Evolutionary conservation across 2,329 filamentous ascomycete species (phyloP).

Genomic region (Phyllosticta citrichinensis): DNA sequence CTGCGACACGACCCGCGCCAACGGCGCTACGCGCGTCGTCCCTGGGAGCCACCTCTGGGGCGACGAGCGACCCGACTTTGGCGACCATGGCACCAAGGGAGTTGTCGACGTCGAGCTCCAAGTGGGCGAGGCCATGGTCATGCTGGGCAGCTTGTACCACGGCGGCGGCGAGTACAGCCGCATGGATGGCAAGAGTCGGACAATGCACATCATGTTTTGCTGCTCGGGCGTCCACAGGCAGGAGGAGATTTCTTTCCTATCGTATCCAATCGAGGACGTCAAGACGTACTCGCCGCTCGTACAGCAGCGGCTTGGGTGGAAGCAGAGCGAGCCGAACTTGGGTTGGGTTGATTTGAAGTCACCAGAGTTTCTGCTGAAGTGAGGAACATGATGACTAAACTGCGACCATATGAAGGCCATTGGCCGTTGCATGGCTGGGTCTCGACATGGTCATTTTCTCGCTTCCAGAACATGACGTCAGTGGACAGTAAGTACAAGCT

Average conservation of each 20-base stretch:
- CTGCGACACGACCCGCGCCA: slow-evolving; percentile 26
- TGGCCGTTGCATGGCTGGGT: not conserved
- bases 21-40: slow-evolving; percentile 28
- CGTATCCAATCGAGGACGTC: slow-evolving; percentile 30
- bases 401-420: not conserved
- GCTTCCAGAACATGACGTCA: not conserved
- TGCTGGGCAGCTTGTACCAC: slow-evolving; percentile 31
- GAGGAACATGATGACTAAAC: not conserved
- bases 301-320: slow-evolving; percentile 30
- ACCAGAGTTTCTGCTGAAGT: slow-evolving; percentile 22
- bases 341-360: slow-evolving; percentile 33
- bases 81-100: slow-evolving; percentile 17
- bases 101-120: slow-evolving; percentile 14
- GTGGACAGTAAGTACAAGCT: not conserved
- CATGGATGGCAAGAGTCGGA: slow-evolving; percentile 19
- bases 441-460: not conserved
- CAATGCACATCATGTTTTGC: slow-evolving; percentile 32
- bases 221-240: slow-evolving; percentile 30
- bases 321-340: slow-evolving; percentile 31
- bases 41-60: slow-evolving; percentile 32
- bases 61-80: slow-evolving; percentile 29
- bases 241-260: slow-evolving; percentile 28
- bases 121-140: slow-evolving; percentile 29
- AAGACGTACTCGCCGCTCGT: slow-evolving; percentile 29
- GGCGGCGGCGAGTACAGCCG: slow-evolving; percentile 25